Conservation (phyloP, 2,329 filamentous ascomycete genomes). For the Nectriaceae sp. region DNA sequence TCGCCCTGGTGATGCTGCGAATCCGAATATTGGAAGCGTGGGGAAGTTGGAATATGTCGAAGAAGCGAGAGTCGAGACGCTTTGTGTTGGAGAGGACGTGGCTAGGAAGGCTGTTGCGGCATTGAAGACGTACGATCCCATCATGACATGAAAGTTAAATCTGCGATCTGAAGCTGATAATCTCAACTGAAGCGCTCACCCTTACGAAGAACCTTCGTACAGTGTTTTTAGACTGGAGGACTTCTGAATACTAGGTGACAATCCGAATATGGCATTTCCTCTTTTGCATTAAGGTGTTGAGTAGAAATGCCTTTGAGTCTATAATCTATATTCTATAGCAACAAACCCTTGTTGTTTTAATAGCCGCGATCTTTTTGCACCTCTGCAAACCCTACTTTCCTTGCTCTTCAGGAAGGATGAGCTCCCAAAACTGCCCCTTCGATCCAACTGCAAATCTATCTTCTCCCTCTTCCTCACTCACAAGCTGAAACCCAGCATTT, state of each 20-base stretch:
- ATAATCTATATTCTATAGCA: too few relatives aligned
- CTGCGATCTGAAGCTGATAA: conserved; percentile 3
- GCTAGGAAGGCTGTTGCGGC: conserved; percentile 60
- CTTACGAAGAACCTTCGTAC: conserved; percentile 28
- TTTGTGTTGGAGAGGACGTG: conserved; percentile 61
- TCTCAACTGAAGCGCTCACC: conserved; percentile 28
- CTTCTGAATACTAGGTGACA: too few relatives aligned
- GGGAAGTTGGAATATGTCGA: conserved; percentile 59
- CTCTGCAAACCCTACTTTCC: too few relatives aligned
- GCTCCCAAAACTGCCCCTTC: too few relatives aligned
- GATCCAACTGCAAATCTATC: too few relatives aligned
- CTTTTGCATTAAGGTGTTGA: too few relatives aligned
- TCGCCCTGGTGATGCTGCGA: conserved; percentile 60
- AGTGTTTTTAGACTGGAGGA: conserved; percentile 27
- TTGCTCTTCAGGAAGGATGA: too few relatives aligned
- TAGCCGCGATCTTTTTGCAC: too few relatives aligned
- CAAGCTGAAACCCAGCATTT: conserved; percentile 18
- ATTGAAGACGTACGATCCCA: conserved; percentile 57
- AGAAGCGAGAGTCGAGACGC: conserved; percentile 64
- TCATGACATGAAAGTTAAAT: not conserved
- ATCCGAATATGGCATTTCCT: too few relatives aligned
- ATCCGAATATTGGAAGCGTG: conserved; percentile 61
- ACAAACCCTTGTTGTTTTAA: too few relatives aligned
- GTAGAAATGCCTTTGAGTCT: too few relatives aligned
- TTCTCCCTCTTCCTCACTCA: conserved; percentile 3